These are phyloP conservation scores for Cinnamomum micranthum DNA, from an alignment of 164 flowering plant species.

Conservation along the genomic window DNA sequence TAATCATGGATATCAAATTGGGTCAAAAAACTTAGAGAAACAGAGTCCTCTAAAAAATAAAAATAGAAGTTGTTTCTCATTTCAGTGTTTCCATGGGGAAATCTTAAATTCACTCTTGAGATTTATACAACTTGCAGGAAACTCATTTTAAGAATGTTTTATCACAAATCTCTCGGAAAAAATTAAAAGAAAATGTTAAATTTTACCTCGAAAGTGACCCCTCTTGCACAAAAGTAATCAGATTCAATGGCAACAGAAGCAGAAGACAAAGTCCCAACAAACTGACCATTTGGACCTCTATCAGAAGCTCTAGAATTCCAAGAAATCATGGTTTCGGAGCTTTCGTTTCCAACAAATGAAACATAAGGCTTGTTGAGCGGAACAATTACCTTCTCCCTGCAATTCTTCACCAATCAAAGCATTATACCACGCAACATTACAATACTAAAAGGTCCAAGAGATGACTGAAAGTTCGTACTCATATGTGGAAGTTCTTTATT, in stretches of 20 bases:
- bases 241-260: conserved; percentile 66
- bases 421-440: background rate
- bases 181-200: too few species aligned
- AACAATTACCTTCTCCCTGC: conserved; percentile 71
- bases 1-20: background rate
- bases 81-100: background rate
- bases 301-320: conserved; percentile 73
- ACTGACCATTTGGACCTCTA: conserved; percentile 29
- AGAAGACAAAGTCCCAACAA: conserved; percentile 52
- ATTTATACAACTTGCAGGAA: background rate
- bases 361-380: conserved; percentile 64
- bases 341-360: conserved; percentile 64
- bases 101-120: background rate
- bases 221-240: conserved; percentile 72
- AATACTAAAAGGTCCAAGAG: background rate
- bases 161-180: background rate
- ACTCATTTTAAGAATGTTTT: too few species aligned
- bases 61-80: background rate
- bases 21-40: background rate
- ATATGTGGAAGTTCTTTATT: too few species aligned
- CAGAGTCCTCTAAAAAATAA: background rate
- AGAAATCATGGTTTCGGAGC: conserved; percentile 42
- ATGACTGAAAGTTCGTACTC: background rate
- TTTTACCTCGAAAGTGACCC: conserved; percentile 64
- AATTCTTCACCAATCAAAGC: conserved; percentile 4